Evolutionary conservation across 2,329 filamentous ascomycete genomes (phyloP).

Genomic region (Harringtonia aguacate): DNA sequence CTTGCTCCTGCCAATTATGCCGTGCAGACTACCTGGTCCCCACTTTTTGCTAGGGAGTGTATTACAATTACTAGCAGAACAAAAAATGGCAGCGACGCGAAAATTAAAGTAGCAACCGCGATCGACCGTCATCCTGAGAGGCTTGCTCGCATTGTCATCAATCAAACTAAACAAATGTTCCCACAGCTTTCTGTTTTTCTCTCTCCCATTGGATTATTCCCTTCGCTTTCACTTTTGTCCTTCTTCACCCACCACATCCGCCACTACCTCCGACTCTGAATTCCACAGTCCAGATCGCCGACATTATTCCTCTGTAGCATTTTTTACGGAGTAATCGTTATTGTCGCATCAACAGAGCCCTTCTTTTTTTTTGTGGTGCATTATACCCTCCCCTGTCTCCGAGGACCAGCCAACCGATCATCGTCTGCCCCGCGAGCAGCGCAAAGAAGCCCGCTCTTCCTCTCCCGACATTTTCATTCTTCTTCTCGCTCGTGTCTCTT

Average conservation of each 20-base stretch:
- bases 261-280: not conserved
- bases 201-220: not conserved
- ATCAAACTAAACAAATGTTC: constrained; percentile 11
- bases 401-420: constrained; percentile 5
- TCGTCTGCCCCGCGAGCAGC: constrained; percentile 2
- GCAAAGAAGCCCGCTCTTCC: not conserved
- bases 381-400: constrained; percentile 2
- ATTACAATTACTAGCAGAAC: no score
- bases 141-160: constrained; percentile 10
- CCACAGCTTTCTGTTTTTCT: constrained; percentile 2
- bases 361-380: constrained; percentile 2
- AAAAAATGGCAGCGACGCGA: constrained; percentile 7
- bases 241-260: not conserved
- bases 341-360: constrained; percentile 5
- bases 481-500: not conserved
- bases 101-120: constrained; percentile 11
- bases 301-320: not conserved
- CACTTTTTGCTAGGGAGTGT: constrained; percentile 4
- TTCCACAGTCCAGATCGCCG: constrained; percentile 1
- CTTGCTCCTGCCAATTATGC: not conserved
- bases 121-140: constrained; percentile 5
- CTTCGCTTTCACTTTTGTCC: not conserved
- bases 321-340: not conserved
- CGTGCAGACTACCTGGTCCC: not conserved
- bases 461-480: not conserved